These are phyloP conservation scores for Gymnopilus dilepis DNA, from an alignment of 768 basidiomycete species.

Conservation along the genomic window DNA sequence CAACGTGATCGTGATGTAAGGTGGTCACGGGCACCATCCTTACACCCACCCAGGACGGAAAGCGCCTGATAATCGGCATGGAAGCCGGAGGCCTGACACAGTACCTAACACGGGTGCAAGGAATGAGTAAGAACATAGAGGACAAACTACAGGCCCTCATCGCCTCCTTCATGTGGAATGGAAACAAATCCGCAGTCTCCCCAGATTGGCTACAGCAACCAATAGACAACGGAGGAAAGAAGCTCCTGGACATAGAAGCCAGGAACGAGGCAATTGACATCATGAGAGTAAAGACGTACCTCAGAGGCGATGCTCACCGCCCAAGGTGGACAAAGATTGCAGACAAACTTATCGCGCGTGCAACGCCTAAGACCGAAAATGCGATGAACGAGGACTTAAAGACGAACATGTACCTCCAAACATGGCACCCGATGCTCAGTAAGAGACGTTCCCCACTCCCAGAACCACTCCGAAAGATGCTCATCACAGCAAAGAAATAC, in stretches of 20 bases:
- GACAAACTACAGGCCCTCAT: conserved; percentile 26
- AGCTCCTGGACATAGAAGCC: conserved; percentile 29
- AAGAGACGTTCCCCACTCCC: conserved; percentile 12
- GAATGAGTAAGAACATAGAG: conserved; percentile 36
- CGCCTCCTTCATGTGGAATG: conserved; percentile 34
- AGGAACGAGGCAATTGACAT: conserved; percentile 34
- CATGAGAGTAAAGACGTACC: conserved; percentile 30
- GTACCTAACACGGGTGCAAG: conserved; percentile 40
- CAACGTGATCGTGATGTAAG: conserved; percentile 21
- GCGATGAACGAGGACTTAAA: conserved; percentile 5
- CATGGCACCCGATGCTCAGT: conserved; percentile 22
- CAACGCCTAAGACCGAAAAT: conserved; percentile 1
- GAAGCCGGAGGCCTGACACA: conserved; percentile 37
- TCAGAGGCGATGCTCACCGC: conserved; percentile 12
- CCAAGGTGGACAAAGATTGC: conserved; percentile 36
- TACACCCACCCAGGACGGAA: conserved; percentile 38
- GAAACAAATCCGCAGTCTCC: conserved; percentile 18
- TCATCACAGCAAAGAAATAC: conserved; percentile 28
- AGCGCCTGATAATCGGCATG: conserved; percentile 25
- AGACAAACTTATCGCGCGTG: conserved; percentile 26
- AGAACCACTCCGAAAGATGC: conserved; percentile 19
- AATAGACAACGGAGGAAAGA: conserved; percentile 28
- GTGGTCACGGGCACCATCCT: too few relatives aligned
- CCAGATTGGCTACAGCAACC: conserved; percentile 23
- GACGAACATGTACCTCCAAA: conserved; percentile 32